Conservation (phyloP, 257 asterid species). For the Pogostemon cablin region DNA sequence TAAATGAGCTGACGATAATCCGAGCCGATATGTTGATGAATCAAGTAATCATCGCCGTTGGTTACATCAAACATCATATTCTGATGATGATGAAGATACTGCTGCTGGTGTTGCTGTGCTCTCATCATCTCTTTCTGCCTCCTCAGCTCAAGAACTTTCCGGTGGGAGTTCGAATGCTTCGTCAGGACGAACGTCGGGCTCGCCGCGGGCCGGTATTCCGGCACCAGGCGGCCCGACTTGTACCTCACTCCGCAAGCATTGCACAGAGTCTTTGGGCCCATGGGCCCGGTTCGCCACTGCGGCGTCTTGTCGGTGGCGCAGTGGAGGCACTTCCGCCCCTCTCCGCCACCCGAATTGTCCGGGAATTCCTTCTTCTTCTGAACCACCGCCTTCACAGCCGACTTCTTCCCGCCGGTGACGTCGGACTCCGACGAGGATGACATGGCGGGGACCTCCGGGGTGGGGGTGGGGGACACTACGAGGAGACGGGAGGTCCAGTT, state of each 20-base stretch:
- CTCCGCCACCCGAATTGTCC: constrained; percentile 38
- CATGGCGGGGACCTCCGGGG: constrained; percentile 20
- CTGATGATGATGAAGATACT: constrained; percentile 59
- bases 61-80: constrained; percentile 70
- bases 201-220: constrained; percentile 91
- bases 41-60: constrained; percentile 74
- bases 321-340: constrained; percentile 81
- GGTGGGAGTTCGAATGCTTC: constrained; percentile 86
- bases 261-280: constrained; percentile 95
- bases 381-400: constrained; percentile 25
- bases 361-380: constrained; percentile 44
- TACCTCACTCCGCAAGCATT: constrained; percentile 93
- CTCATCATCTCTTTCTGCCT: constrained; percentile 73
- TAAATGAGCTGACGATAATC: constrained; percentile 76
- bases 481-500: constrained; percentile 85
- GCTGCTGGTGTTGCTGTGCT: constrained; percentile 61
- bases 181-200: constrained; percentile 88
- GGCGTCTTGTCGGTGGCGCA: constrained; percentile 97
- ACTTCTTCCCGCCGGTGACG: constrained; percentile 35
- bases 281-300: constrained; percentile 94
- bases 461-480: constrained; percentile 43
- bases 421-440: constrained; percentile 65
- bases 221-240: constrained; percentile 92
- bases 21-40: constrained; percentile 81
- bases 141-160: constrained; percentile 84